Percentiles rank a stretch among this genome's conserved stretches.
phyloP scores from a whole-genome alignment of 495 filamentous ascomycete species.

The Aspergillus hancockii region DNA sequence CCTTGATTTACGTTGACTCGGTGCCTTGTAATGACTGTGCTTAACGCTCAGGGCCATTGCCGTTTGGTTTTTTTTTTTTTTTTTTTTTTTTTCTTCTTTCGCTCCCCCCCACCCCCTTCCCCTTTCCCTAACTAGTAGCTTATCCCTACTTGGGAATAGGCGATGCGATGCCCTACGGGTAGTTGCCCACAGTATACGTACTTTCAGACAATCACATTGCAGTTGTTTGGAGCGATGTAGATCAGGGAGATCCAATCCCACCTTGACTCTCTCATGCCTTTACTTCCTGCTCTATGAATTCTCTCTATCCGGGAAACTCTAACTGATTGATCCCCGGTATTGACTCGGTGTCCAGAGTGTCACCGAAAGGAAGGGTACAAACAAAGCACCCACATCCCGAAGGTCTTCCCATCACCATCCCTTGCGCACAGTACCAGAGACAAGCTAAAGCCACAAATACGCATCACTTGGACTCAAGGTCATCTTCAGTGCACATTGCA shows the following conservation, averaged over 20 bases:
- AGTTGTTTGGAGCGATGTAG: neutral
- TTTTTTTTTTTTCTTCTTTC: neutral
- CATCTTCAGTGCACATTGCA: constrained; percentile 17
- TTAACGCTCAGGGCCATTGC: constrained; percentile 10
- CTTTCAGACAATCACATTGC: neutral
- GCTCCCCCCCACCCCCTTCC: too few relatives aligned
- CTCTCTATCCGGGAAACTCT: constrained; percentile 1
- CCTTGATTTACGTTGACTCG: neutral
- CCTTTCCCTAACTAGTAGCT: neutral
- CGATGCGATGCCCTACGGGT: neutral
- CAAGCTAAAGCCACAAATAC: constrained; percentile 6
- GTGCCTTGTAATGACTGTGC: neutral
- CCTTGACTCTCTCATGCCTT: constrained; percentile 10
- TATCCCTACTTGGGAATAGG: neutral
- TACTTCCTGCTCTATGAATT: neutral
- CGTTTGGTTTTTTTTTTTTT: neutral
- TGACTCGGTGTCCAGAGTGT: neutral
- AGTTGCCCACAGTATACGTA: neutral
- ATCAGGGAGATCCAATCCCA: neutral
- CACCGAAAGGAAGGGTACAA: constrained; percentile 4
- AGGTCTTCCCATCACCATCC: constrained; percentile 19
- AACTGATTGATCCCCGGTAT: neutral
- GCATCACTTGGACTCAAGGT: constrained; percentile 10
- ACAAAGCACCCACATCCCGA: neutral
- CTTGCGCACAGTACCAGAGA: constrained; percentile 24